Percentiles rank a stretch among this genome's conserved stretches.
Evolutionary conservation across 495 filamentous ascomycete species (phyloP).

Genomic region (Podospora pseudoanserina): DNA sequence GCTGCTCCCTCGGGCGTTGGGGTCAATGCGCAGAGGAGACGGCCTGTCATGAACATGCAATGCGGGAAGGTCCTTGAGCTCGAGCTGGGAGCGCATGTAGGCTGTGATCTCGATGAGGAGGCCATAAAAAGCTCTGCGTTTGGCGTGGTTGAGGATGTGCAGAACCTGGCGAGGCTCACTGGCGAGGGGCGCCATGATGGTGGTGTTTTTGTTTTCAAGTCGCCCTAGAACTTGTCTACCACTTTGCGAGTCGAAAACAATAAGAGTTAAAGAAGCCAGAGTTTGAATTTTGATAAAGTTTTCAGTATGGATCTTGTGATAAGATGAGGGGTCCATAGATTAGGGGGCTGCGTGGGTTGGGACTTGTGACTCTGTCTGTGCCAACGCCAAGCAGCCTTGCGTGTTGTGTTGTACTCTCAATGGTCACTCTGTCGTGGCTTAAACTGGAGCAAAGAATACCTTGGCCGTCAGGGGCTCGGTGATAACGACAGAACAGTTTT

Average conservation of each 20-base stretch:
- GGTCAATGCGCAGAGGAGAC: slow-evolving; percentile 16
- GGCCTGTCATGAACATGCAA: not conserved
- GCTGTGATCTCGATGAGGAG: slow-evolving; percentile 38
- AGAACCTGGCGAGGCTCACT: slow-evolving; percentile 44
- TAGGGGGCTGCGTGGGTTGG: not conserved
- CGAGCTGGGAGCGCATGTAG: slow-evolving; percentile 43
- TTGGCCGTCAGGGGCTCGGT: not conserved
- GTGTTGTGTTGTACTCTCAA: not conserved
- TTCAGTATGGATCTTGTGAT: not conserved
- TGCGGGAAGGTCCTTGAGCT: slow-evolving; percentile 21
- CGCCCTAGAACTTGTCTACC: not conserved
- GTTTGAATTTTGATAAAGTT: not conserved
- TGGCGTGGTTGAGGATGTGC: slow-evolving; percentile 41
- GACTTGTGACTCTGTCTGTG: too few species aligned
- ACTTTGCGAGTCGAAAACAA: not conserved
- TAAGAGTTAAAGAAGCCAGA: not conserved
- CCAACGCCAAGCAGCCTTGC: not conserved
- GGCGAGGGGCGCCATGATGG: slow-evolving; percentile 43
- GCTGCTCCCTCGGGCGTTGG: slow-evolving; percentile 14
- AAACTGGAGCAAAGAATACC: not conserved
- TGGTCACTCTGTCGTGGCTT: not conserved
- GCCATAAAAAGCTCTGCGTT: slow-evolving; percentile 40
- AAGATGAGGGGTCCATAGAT: not conserved
- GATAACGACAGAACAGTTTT: not conserved
- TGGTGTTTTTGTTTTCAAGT: not conserved